These are phyloP conservation scores for Grosmannia serpens DNA, from an alignment of 2,329 filamentous ascomycete genomes.

Conservation along the genomic window DNA sequence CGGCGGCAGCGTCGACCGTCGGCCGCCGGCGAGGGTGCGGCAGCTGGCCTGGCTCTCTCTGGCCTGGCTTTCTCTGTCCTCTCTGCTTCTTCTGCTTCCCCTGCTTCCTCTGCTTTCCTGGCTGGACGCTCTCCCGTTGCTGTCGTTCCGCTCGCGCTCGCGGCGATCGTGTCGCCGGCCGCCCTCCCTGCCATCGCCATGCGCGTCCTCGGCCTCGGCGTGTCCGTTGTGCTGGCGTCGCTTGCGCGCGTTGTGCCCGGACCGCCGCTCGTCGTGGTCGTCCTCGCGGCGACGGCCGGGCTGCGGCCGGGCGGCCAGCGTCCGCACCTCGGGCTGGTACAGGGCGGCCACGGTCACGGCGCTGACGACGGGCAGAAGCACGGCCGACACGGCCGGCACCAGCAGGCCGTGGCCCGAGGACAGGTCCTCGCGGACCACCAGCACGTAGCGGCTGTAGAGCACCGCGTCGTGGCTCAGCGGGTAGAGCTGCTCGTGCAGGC, in stretches of 20 bases:
- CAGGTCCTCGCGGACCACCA: constrained; percentile 17
- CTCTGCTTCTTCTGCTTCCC: neutral
- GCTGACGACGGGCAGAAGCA: constrained; percentile 38
- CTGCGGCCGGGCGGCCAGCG: neutral
- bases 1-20: neutral
- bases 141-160: neutral
- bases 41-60: no score
- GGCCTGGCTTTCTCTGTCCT: neutral
- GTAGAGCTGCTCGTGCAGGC: constrained; percentile 25
- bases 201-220: no score
- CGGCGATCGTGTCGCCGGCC: neutral
- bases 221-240: neutral
- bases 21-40: neutral
- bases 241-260: neutral
- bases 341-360: constrained; percentile 51
- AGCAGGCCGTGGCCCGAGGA: constrained; percentile 12
- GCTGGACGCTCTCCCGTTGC: neutral
- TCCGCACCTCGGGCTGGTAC: neutral
- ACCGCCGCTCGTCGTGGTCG: neutral
- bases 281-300: neutral
- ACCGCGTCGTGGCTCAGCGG: constrained; percentile 12
- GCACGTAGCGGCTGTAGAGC: constrained; percentile 22
- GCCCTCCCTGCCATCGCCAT: no score
- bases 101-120: no score
- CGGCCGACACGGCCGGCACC: neutral